Percentiles rank a stretch among this genome's conserved stretches.
Evolutionary conservation across 176 grass and related monocot genomes (phyloP).

Genomic region (Musa itinerans): DNA sequence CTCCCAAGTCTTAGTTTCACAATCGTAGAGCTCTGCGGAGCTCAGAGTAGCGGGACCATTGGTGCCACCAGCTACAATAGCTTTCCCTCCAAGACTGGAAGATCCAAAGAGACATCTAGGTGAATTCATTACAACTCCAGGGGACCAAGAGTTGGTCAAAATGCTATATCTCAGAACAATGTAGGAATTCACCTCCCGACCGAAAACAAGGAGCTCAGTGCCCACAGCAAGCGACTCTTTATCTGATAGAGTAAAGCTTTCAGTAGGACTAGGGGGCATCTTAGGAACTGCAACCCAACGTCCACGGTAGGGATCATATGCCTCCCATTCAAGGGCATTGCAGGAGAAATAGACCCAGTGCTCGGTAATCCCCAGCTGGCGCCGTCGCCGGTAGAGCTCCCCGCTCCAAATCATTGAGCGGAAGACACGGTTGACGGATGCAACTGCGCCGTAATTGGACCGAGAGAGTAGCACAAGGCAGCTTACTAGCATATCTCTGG

Average conservation of each 20-base stretch:
- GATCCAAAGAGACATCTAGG: slow-evolving; percentile 84
- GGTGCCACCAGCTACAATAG: slow-evolving; percentile 79
- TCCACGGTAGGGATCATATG: slow-evolving; percentile 64
- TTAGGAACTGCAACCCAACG: slow-evolving; percentile 74
- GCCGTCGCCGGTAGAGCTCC: slow-evolving; percentile 78
- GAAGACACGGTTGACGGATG: slow-evolving; percentile 77
- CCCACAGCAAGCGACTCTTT: slow-evolving; percentile 96
- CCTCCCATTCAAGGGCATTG: slow-evolving; percentile 80
- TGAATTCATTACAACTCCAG: slow-evolving; percentile 66
- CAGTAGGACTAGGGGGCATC: slow-evolving; percentile 62
- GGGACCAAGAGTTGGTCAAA: slow-evolving; percentile 74
- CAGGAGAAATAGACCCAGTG: slow-evolving; percentile 97
- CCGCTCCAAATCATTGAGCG: slow-evolving; percentile 45
- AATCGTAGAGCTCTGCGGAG: slow-evolving; percentile 90
- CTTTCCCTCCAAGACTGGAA: slow-evolving; percentile 62
- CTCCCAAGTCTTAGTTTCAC: slow-evolving; percentile 54
- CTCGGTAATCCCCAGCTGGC: slow-evolving; percentile 47
- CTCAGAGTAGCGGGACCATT: slow-evolving; percentile 47
- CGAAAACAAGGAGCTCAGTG: slow-evolving; percentile 85
- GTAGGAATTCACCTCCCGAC: slow-evolving; percentile 38
- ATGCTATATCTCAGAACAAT: slow-evolving; percentile 91
- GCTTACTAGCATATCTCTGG: slow-evolving; percentile 55
- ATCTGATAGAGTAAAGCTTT: slow-evolving; percentile 84
- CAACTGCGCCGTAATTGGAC: slow-evolving; percentile 74
- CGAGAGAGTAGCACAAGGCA: slow-evolving; percentile 75